Base-by-base conservation (phyloP, 2,329 filamentous ascomycete species). In the Pyricularia sp. region DNA sequence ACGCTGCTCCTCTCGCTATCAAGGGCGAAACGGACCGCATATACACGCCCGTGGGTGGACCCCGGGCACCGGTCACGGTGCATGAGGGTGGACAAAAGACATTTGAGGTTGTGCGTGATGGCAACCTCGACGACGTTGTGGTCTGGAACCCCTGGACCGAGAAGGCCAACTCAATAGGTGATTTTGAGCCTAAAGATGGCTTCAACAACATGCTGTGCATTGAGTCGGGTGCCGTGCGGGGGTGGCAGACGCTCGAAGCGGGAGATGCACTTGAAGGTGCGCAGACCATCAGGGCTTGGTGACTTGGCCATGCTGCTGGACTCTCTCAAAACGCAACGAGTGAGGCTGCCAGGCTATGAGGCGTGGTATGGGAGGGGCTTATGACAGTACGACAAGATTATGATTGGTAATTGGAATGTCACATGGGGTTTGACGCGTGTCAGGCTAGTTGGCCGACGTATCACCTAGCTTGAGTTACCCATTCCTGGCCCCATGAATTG, bases 91-190 rank as follows among this genome's bases (percentile, higher is more conserved):
- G 87, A 70, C 85, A 85, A 75, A 83, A 88, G 17, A 81, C 85
- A 67, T 93, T 91, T 81, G 88, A 89, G 70, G 84, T 98, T 69
- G 87, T 90, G 59, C 88, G 95, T 71, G 93, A 97, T 79, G 93
- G 92, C 72, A 94, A 93, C 73, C 85, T 99, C 73, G 86, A 87
- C 71, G 92, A 98, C 73, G 89, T 95, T 20, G 94, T 97, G 0
- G 91, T 98, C 33, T 99, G 95, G 95, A 99, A 99, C 80, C 95
- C 95, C 1, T 97, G 94, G 93, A 84, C 85, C 59, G 92, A 94
- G 72, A 97, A 96, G 83, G 88, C 92, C 1, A 87, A 88, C 74
- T 85, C 85, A 5, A 97, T 97, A 81, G 88, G 83, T 68, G 95
- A 99, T 79, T 97, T 98, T 77, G 86, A 86, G 70, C 95, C 95